Conservation (phyloP, 1,139 yeast species). For the Blastobotrys proliferans region DNA sequence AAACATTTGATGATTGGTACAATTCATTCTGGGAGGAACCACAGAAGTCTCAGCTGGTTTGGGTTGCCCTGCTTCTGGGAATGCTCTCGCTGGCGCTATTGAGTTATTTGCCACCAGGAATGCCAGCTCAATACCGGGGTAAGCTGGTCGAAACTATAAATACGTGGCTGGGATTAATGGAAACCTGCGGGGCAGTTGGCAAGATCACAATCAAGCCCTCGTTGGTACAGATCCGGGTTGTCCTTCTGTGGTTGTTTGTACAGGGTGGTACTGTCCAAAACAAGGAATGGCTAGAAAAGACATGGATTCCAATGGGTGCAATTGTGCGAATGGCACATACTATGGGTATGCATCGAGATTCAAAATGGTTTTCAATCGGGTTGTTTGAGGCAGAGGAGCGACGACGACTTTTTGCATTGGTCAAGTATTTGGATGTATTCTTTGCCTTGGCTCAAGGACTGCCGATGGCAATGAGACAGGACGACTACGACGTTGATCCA, state of each 20-base stretch:
- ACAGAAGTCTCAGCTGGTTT: conserved; percentile 28
- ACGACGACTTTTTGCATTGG: conserved; percentile 30
- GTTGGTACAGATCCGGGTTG: conserved; percentile 30
- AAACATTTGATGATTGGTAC: conserved; percentile 29
- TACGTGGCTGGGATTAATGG: conserved; percentile 31
- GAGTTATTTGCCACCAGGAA: conserved; percentile 24
- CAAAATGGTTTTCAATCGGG: conserved; percentile 33
- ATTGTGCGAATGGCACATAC: conserved; percentile 30
- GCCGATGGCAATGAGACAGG: conserved; percentile 28
- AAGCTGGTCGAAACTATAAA: conserved; percentile 27
- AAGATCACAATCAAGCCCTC: conserved; percentile 33
- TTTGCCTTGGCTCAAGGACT: conserved; percentile 33
- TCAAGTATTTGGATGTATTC: conserved; percentile 28
- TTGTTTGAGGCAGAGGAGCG: conserved; percentile 34
- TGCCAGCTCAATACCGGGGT: conserved; percentile 18
- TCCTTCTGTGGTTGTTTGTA: conserved; percentile 31
- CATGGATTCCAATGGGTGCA: conserved; percentile 31
- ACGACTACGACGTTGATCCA: conserved; percentile 29
- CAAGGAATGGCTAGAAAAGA: conserved; percentile 27
- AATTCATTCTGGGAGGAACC: conserved; percentile 32
- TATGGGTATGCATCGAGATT: conserved; percentile 37
- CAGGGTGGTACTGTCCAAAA: conserved; percentile 22
- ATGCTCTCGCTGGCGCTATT: conserved; percentile 31
- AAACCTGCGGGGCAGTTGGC: conserved; percentile 30
- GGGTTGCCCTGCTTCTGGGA: conserved; percentile 32